Conservation (phyloP, 2,329 filamentous ascomycete genomes). For the Diaporthe australafricana region DNA sequence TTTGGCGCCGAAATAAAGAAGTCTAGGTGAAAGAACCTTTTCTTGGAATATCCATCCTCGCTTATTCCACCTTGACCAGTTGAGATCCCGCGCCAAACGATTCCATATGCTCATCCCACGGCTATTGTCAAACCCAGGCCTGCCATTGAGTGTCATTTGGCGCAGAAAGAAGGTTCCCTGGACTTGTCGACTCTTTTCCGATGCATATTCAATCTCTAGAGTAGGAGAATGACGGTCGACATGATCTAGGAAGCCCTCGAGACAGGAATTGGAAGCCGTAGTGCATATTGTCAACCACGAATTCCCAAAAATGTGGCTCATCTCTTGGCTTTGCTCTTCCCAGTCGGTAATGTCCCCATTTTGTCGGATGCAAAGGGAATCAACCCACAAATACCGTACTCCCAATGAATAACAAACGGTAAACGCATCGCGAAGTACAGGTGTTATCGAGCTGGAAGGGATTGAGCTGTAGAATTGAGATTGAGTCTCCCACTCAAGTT, state of each 20-base stretch:
- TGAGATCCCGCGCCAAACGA: not conserved
- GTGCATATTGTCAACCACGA: slow-evolving; percentile 1
- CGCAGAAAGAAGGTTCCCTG: not conserved
- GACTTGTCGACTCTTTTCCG: not conserved
- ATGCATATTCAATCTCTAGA: not conserved
- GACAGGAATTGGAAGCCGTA: not conserved
- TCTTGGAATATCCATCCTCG: slow-evolving; percentile 12
- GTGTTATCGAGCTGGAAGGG: not conserved
- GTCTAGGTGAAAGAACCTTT: not conserved
- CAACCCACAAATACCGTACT: not conserved
- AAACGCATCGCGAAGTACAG: not conserved
- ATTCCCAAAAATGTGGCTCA: slow-evolving; percentile 1
- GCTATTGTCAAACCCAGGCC: too few species aligned
- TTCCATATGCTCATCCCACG: rapidly evolving
- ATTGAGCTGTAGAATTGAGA: not conserved
- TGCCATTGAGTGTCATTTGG: not conserved
- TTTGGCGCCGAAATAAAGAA: slow-evolving; percentile 4
- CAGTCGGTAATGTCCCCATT: not conserved
- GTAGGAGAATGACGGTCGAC: not conserved
- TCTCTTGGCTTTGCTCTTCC: slow-evolving; percentile 7
- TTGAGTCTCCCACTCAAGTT: not conserved
- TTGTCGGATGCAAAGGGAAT: not conserved
- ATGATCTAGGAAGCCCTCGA: not conserved
- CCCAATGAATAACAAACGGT: not conserved
- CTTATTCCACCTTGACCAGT: not conserved